Evolutionary conservation across 2,329 filamentous ascomycete species (phyloP).

Genomic region (Nectriaceae sp.): DNA sequence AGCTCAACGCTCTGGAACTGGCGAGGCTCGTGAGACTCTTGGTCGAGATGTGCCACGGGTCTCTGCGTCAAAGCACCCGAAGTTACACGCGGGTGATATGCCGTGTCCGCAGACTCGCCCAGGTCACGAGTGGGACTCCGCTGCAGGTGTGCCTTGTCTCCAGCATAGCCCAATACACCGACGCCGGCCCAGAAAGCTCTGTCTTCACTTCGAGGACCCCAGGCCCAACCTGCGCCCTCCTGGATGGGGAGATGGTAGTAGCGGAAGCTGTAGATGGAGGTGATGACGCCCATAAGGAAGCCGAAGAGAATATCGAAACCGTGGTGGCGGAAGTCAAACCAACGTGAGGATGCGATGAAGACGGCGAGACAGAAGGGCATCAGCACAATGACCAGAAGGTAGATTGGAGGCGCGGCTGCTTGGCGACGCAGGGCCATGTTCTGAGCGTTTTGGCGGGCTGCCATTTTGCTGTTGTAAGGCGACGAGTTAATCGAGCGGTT

Average conservation of each 20-base stretch:
- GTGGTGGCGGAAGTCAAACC: slow-evolving; percentile 86
- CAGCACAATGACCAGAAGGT: slow-evolving; percentile 70
- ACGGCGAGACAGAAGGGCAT: slow-evolving; percentile 74
- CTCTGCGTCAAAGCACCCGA: slow-evolving; percentile 22
- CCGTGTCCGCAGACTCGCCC: slow-evolving; percentile 29
- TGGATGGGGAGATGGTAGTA: slow-evolving; percentile 82
- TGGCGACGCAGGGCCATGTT: slow-evolving; percentile 57
- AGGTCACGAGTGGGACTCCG: slow-evolving; percentile 18
- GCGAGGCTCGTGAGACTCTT: slow-evolving; percentile 10
- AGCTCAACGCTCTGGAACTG: slow-evolving; percentile 36
- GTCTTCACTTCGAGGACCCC: slow-evolving; percentile 73
- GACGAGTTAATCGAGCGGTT: slow-evolving; percentile 19
- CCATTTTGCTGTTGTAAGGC: slow-evolving; percentile 28
- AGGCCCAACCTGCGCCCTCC: slow-evolving; percentile 82
- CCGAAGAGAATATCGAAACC: slow-evolving; percentile 92
- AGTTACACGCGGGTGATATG: slow-evolving; percentile 25
- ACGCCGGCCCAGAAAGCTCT: slow-evolving; percentile 80
- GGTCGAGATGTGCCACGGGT: slow-evolving; percentile 6
- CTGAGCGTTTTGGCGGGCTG: slow-evolving; percentile 33
- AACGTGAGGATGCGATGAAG: slow-evolving; percentile 84
- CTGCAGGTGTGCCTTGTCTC: slow-evolving; percentile 35
- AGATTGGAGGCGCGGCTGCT: slow-evolving; percentile 80
- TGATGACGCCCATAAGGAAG: slow-evolving; percentile 72
- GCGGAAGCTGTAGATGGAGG: slow-evolving; percentile 74
- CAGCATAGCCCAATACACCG: slow-evolving; percentile 59